These are phyloP conservation scores for Cystobasidiaceae sp. DNA, from an alignment of 1,284 basidiomycete genomes.

Conservation along the genomic window DNA sequence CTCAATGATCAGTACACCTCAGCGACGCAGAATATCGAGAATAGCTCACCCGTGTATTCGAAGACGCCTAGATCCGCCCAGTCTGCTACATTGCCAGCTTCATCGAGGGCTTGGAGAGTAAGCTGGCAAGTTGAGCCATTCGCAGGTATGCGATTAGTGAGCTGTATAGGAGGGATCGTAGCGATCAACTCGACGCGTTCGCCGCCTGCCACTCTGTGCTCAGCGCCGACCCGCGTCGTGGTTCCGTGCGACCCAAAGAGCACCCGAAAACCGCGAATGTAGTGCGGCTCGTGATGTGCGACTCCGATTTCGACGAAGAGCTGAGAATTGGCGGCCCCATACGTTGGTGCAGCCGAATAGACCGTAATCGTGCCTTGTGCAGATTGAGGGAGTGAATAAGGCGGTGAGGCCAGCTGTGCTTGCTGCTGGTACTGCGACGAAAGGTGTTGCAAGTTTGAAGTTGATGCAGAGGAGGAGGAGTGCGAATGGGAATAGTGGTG, in stretches of 20 bases:
- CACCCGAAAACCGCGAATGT: slow-evolving; percentile 29
- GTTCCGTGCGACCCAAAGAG: slow-evolving; percentile 25
- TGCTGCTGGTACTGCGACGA: background rate
- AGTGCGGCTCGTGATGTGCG: slow-evolving; percentile 6
- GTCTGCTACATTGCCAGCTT: slow-evolving; percentile 11
- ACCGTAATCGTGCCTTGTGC: slow-evolving; percentile 23
- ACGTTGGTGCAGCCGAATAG: slow-evolving; percentile 3
- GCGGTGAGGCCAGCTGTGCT: background rate
- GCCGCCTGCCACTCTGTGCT: slow-evolving; percentile 5
- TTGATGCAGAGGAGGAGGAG: background rate
- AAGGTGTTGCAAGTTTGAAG: background rate
- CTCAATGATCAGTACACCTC: background rate
- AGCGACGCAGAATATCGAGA: too few relatives aligned
- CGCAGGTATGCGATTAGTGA: background rate
- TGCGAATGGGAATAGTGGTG: too few relatives aligned
- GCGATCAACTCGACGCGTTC: slow-evolving; percentile 31
- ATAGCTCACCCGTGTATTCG: slow-evolving; percentile 22
- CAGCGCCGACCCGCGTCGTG: slow-evolving; percentile 24
- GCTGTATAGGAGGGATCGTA: slow-evolving; percentile 4
- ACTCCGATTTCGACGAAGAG: slow-evolving; percentile 21
- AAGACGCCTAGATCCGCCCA: slow-evolving; percentile 27
- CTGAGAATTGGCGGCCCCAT: slow-evolving; percentile 15
- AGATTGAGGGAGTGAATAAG: slow-evolving; percentile 1
- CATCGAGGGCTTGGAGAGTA: slow-evolving; percentile 22
- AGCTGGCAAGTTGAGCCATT: slow-evolving; percentile 9